These are phyloP conservation scores for Aspergillus ochraceus DNA, from an alignment of 2,329 filamentous ascomycete genomes.

Conservation along the genomic window DNA sequence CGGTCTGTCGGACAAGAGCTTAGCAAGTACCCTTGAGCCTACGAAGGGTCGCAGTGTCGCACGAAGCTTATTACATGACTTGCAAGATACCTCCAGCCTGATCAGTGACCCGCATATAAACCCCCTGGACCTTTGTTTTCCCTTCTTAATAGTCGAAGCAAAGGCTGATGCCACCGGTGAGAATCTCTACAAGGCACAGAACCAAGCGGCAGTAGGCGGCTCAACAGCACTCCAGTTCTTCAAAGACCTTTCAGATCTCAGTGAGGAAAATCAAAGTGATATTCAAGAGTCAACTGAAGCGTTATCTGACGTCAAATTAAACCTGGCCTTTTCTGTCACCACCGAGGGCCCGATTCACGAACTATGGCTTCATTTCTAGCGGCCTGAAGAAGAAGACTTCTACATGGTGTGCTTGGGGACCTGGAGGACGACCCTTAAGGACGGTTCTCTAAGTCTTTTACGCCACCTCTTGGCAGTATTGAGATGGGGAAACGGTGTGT, in stretches of 20 bases:
- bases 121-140: not conserved
- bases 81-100: not conserved
- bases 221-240: too few relatives aligned
- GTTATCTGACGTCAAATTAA: too few relatives aligned
- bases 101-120: not conserved
- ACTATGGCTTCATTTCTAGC: not conserved
- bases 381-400: not conserved
- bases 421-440: not conserved
- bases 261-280: too few relatives aligned
- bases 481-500: not conserved
- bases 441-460: not conserved
- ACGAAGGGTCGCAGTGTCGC: not conserved
- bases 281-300: too few relatives aligned
- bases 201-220: too few relatives aligned
- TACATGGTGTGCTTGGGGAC: not conserved
- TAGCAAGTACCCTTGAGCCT: slow-evolving; percentile 24
- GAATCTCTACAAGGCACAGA: too few relatives aligned
- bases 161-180: too few relatives aligned
- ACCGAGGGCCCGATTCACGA: not conserved
- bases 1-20: not conserved
- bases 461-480: not conserved
- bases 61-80: not conserved
- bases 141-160: too few relatives aligned
- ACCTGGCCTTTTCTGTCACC: too few relatives aligned
- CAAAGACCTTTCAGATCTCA: too few relatives aligned